A percentile compares a stretch with the other conserved stretches of the same genome.
Conservation (phyloP, 2,329 filamentous ascomycete species). For the Claviceps fusiformis region DNA sequence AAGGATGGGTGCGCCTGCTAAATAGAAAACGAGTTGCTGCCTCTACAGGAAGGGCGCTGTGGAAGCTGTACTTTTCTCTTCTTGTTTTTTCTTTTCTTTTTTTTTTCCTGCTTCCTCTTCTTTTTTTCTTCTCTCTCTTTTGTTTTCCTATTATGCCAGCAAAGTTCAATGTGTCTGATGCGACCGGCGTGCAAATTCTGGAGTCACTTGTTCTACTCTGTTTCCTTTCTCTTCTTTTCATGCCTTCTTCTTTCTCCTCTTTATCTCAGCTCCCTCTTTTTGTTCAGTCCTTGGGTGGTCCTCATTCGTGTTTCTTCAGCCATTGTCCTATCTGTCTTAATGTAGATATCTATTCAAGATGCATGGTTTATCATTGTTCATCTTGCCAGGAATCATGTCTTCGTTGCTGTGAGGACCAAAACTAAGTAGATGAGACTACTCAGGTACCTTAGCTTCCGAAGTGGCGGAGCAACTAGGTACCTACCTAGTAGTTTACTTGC, state of each 20-base stretch:
- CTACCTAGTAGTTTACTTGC: neutral
- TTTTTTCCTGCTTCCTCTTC: neutral
- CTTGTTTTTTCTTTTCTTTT: too few species aligned
- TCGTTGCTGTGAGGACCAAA: neutral
- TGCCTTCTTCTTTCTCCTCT: neutral
- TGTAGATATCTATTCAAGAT: slow-evolving; percentile 1
- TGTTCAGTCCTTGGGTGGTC: neutral
- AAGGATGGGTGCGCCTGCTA: slow-evolving; percentile 91
- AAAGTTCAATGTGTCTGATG: slow-evolving; percentile 7
- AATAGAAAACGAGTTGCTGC: slow-evolving; percentile 2
- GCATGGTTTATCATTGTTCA: neutral
- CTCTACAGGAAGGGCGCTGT: slow-evolving; percentile 1
- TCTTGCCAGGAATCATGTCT: neutral
- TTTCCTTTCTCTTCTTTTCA: neutral
- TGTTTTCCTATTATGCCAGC: slow-evolving; percentile 4
- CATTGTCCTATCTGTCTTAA: neutral
- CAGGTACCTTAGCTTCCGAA: neutral
- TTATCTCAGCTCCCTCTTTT: neutral
- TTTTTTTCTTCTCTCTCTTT: too few species aligned
- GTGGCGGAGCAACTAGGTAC: neutral
- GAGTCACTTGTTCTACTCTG: slow-evolving; percentile 4
- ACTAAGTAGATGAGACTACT: too few species aligned
- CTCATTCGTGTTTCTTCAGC: neutral
- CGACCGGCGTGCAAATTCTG: slow-evolving; percentile 9
- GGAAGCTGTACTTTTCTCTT: neutral